Conservation (phyloP, 2,329 filamentous ascomycete genomes). For the Beauveria rudraprayagi region DNA sequence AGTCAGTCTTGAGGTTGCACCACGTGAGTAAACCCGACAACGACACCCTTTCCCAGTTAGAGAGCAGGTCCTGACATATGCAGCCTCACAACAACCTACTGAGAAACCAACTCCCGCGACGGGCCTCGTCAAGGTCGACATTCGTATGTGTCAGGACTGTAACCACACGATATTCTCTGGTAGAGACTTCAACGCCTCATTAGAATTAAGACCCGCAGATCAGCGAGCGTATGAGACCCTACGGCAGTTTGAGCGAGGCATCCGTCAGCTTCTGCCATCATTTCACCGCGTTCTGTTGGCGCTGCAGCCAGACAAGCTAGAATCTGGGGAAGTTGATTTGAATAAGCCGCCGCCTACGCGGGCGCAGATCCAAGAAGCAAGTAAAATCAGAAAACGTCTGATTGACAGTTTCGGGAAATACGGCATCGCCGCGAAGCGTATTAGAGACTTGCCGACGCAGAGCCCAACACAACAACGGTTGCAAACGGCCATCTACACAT, state of each 20-base stretch:
- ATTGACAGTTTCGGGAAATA: constrained; percentile 88
- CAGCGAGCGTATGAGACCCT: constrained; percentile 77
- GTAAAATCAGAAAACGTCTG: constrained; percentile 80
- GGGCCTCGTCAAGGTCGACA: constrained; percentile 60
- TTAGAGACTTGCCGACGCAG: constrained; percentile 68
- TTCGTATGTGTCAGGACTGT: constrained; percentile 91
- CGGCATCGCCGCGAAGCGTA: constrained; percentile 68
- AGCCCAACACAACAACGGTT: constrained; percentile 65
- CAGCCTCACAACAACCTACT: constrained; percentile 32
- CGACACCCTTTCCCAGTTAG: background rate
- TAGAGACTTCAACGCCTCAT: constrained; percentile 67
- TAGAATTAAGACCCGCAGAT: constrained; percentile 61
- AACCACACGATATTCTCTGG: constrained; percentile 54
- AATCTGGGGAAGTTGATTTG: constrained; percentile 29
- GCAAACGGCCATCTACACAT: constrained; percentile 74
- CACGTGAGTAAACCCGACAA: constrained; percentile 27
- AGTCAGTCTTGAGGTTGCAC: constrained; percentile 68
- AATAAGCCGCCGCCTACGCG: constrained; percentile 40
- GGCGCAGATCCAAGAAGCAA: constrained; percentile 73
- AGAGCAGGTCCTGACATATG: constrained; percentile 10
- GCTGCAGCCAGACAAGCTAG: constrained; percentile 50
- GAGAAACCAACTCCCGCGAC: constrained; percentile 30
- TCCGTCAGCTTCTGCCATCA: constrained; percentile 68
- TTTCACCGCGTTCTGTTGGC: constrained; percentile 72
- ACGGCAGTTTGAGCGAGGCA: constrained; percentile 79